A percentile compares a stretch with the other conserved stretches of the same genome.
Conservation (phyloP, 2,329 filamentous ascomycete genomes). For the Fusarium vanettenii region DNA sequence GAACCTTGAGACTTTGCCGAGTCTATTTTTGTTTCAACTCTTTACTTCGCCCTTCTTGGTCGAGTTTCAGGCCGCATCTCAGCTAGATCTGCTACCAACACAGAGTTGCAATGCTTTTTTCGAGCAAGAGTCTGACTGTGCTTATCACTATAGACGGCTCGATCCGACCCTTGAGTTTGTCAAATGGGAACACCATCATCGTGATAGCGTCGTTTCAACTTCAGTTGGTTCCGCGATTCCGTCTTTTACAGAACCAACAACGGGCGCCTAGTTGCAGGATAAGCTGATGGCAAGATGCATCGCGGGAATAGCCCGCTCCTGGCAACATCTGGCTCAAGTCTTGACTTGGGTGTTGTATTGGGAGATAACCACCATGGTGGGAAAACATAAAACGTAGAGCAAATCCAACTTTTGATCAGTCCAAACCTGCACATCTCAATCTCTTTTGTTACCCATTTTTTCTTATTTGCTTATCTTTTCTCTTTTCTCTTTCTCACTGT, state of each 20-base stretch:
- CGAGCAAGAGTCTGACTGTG: background rate
- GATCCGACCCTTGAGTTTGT: background rate
- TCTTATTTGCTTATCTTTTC: background rate
- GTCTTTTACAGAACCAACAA: background rate
- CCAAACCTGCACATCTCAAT: background rate
- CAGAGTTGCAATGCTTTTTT: background rate
- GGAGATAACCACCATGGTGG: background rate
- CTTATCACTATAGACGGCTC: background rate
- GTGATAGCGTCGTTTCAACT: background rate
- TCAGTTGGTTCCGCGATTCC: background rate
- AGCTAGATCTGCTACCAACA: conserved; percentile 1
- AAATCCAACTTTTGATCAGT: background rate
- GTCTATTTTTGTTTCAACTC: conserved; percentile 7
- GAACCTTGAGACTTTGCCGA: background rate
- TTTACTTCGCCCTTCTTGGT: conserved; percentile 46
- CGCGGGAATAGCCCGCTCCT: background rate
- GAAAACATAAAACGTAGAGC: background rate
- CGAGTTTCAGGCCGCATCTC: background rate
- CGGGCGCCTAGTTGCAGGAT: conserved; percentile 28
- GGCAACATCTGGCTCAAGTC: background rate
- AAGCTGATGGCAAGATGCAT: background rate
- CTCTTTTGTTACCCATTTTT: background rate
- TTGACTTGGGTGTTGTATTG: background rate
- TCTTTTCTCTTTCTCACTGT: background rate
- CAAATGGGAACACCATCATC: background rate